Evolutionary conservation across 2,329 filamentous ascomycete genomes (phyloP).

Genomic region (Cladosporium phlei): DNA sequence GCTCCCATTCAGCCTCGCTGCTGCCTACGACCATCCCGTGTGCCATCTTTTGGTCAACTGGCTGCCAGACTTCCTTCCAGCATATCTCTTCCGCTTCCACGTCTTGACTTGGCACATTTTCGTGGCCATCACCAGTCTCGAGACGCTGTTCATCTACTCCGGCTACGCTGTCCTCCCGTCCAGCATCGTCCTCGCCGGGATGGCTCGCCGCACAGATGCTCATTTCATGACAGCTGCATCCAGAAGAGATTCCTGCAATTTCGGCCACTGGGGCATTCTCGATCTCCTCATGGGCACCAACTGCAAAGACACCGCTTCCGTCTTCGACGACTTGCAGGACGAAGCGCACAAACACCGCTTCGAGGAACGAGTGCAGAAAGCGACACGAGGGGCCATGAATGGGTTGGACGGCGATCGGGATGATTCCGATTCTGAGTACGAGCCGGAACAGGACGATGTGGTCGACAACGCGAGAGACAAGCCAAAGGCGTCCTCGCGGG

Average conservation of each 20-base stretch:
- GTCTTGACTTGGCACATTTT: slow-evolving; percentile 68
- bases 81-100: slow-evolving; percentile 62
- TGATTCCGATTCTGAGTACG: not conserved
- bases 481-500: not conserved
- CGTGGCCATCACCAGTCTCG: slow-evolving; percentile 57
- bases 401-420: slow-evolving; percentile 12
- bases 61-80: slow-evolving; percentile 61
- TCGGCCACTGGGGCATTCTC: slow-evolving; percentile 53
- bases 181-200: slow-evolving; percentile 53
- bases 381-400: slow-evolving; percentile 30
- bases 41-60: slow-evolving; percentile 60
- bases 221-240: slow-evolving; percentile 45
- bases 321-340: slow-evolving; percentile 50
- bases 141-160: slow-evolving; percentile 63
- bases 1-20: slow-evolving; percentile 57
- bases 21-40: slow-evolving; percentile 65
- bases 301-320: slow-evolving; percentile 44
- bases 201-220: slow-evolving; percentile 53
- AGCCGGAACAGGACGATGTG: slow-evolving; percentile 5
- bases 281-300: slow-evolving; percentile 59
- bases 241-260: slow-evolving; percentile 34
- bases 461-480: not conserved
- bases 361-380: slow-evolving; percentile 37
- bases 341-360: slow-evolving; percentile 54
- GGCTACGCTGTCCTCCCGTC: slow-evolving; percentile 61